Evolutionary conservation across 768 basidiomycete genomes (phyloP), one percentile per base, ranked within the genome.

Genomic region (Boletus fagicola): DNA sequence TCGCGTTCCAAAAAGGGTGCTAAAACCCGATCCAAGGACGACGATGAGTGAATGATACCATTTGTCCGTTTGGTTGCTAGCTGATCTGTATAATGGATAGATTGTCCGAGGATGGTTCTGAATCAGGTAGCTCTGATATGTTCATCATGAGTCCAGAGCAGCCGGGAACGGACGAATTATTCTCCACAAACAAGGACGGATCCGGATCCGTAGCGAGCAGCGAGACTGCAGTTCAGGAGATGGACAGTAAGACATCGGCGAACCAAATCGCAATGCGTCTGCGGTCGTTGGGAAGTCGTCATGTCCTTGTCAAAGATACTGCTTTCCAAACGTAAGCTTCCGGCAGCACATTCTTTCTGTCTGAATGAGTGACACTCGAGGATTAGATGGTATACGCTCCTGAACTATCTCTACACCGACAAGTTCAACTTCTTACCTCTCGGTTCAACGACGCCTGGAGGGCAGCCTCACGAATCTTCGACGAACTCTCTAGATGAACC

Each of bases 331-430:
- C 71, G 71, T 71, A 47, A 48, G 61, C 24, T 36, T 7, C 1
- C 24, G 6, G 28, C n/a, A 7, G 0, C 7, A 9, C n/a, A 7
- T 30, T 10, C 26, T 13, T 24, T 31, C 5, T 1, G 2, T 38
- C 3, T 12, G 39, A 20, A 11, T 33, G 20, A 42, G 18, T 35
- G 12, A 43, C 7, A 3, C 9, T 24, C 2, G 15, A 1, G 5
- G 11, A n/a, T 20, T 48, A 79, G 78, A 4, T 74, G 74, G 75
- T 72, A 73, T 51, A 68, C 76, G 0, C 65, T 77, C 20, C 22
- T 79, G 5, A 74, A 74, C 49, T 78, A 76, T 55, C 66, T 78
- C 1, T 77, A 77, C 53, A 78, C 74, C 0, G 59, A 63, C 42
- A 68, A 72, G 38, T 53, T 75, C 36, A 60, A 52, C 35, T 78